Base-by-base conservation (phyloP, 2,329 filamentous ascomycete species). In the Calonectria naviculata region DNA sequence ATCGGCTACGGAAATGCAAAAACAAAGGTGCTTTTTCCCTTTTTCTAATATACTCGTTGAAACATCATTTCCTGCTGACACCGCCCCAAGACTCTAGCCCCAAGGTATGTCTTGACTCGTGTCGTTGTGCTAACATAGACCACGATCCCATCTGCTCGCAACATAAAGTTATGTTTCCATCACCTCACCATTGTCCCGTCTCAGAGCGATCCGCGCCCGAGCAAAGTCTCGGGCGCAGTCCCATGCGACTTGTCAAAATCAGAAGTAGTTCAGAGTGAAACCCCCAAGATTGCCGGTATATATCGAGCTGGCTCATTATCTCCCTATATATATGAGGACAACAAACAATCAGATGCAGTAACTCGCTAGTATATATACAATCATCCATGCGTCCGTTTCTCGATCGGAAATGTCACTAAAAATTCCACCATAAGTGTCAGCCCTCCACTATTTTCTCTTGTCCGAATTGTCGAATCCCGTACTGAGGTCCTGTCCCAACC, bases 1-100 rank as follows among this genome's bases (percentile, higher is more conserved):
- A 75, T 49, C 67, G 68, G 69, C 67, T 71, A 73, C 71, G 73
- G 68, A 71, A 72, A 78, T 64, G 62, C 70, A 69, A 74, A 72
- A 69, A 67, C 71, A 76, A 81, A 81, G 79, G 80, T 82, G 80
- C 80, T 71, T 78, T 77, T 78, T 75, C 73, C 78, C 76, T 78
- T 72, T 72, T 74, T 70, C 71, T 73, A 60, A 67, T 70, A 70
- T 78, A 73, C 70, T 70, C 67, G 64, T 71, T 62, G 67, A 75
- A 58, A 79, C 61, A 38, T 76, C 69, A 74, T 73, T 66, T 74
- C 71, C 65, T 77, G 78, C 80, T 81, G 80, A 81, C 79, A 79
- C 74, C 46, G 36, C 60, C 65, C 67, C 49, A 72, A 78, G 58
- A 70, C 52, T 75, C 38, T 71, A 74, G 75, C 70, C 31, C 13